Conservation (phyloP, 2,329 filamentous ascomycete genomes). For the Dactylellina leptospora region DNA sequence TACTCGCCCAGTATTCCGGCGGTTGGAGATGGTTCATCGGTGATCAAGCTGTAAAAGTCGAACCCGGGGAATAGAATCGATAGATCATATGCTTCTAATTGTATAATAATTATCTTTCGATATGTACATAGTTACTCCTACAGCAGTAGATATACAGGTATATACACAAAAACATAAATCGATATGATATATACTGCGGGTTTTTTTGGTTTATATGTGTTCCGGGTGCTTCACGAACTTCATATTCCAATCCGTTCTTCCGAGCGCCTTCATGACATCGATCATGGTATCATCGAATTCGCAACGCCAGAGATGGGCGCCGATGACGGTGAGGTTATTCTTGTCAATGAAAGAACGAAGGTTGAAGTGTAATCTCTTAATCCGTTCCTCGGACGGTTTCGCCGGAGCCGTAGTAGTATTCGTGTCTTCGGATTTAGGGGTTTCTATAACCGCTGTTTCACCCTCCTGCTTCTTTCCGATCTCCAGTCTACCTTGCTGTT, state of each 20-base stretch:
- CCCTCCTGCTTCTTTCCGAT: slow-evolving; percentile 63
- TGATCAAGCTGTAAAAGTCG: slow-evolving; percentile 16
- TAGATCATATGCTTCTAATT: slow-evolving; percentile 1
- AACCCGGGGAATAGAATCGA: slow-evolving; percentile 10
- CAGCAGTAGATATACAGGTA: slow-evolving; percentile 45
- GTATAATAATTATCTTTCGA: slow-evolving; percentile 11
- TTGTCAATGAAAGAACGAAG: slow-evolving; percentile 78
- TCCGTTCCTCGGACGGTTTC: slow-evolving; percentile 6
- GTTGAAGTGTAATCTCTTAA: slow-evolving; percentile 72
- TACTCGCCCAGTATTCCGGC: slow-evolving; percentile 69
- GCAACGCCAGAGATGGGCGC: slow-evolving; percentile 85
- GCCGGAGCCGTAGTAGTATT: neutral
- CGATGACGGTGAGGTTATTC: slow-evolving; percentile 75
- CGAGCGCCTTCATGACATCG: slow-evolving; percentile 83
- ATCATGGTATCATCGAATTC: slow-evolving; percentile 88
- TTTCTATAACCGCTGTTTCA: neutral
- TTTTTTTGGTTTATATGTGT: slow-evolving; percentile 34
- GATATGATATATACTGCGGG: neutral
- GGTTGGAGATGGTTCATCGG: slow-evolving; percentile 64
- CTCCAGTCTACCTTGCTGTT: slow-evolving; percentile 73
- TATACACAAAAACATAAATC: slow-evolving; percentile 16
- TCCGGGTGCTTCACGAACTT: slow-evolving; percentile 85
- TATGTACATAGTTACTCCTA: slow-evolving; percentile 38
- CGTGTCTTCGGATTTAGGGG: neutral
- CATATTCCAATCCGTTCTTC: slow-evolving; percentile 77